A percentile compares a stretch with the other conserved stretches of the same genome.
Conservation (phyloP, 139 green algal species). For the Auxenochlorella protothecoides region DNA sequence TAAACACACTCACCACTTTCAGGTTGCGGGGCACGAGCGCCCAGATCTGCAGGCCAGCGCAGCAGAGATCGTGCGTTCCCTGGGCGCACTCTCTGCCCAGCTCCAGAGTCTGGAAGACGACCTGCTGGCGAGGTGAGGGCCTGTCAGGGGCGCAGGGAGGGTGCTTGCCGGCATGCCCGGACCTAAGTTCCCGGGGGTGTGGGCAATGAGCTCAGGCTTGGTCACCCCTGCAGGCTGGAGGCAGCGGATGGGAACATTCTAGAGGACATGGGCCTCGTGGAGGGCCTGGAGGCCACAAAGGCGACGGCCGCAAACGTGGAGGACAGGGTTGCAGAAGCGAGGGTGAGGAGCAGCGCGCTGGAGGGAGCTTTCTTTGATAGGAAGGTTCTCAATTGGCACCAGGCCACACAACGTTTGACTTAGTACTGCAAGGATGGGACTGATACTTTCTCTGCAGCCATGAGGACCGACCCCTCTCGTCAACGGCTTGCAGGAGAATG, state of each 20-base stretch:
- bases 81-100: slow-evolving; percentile 77
- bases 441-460: no score
- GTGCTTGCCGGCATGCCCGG: no score
- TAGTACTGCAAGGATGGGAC: no score
- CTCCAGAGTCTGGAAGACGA: slow-evolving; percentile 81
- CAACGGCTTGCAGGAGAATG: slow-evolving; percentile 15
- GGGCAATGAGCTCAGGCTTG: no score
- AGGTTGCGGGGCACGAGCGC: slow-evolving; percentile 69
- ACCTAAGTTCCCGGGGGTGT: no score
- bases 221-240: neutral
- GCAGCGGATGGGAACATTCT: slow-evolving; percentile 75
- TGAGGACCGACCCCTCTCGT: no score
- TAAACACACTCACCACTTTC: neutral
- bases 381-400: no score
- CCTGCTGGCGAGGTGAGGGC: slow-evolving; percentile 43
- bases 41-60: slow-evolving; percentile 69
- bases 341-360: slow-evolving; percentile 17
- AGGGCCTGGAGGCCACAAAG: slow-evolving; percentile 89
- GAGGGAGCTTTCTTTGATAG: no score
- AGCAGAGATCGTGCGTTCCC: slow-evolving; percentile 47
- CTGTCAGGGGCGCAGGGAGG: neutral
- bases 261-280: slow-evolving; percentile 82
- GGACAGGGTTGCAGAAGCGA: slow-evolving; percentile 66
- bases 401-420: no score
- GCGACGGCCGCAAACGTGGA: slow-evolving; percentile 70